phyloP scores from a whole-genome alignment of 345 rosid species.

The Balakata baccata region DNA sequence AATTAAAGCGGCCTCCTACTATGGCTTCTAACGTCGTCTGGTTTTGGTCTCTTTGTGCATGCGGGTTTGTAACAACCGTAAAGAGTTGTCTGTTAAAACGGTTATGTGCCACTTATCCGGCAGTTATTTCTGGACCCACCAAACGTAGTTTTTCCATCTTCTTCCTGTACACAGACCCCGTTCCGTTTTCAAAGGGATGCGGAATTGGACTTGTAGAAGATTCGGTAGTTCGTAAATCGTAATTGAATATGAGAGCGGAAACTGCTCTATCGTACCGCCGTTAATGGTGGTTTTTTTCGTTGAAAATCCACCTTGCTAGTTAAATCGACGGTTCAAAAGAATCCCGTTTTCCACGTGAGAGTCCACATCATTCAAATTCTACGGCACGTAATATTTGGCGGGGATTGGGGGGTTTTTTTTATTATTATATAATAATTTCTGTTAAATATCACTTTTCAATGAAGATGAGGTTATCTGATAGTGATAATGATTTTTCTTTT shows the following conservation, averaged over 20 bases:
- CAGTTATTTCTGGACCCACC: not conserved
- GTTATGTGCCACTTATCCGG: not conserved
- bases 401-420: slow-evolving; percentile 28
- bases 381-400: slow-evolving; percentile 36
- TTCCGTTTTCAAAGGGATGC: slow-evolving; percentile 25
- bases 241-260: slow-evolving; percentile 23
- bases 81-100: not conserved
- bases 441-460: not conserved
- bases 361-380: slow-evolving; percentile 17
- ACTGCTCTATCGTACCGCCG: slow-evolving; percentile 42
- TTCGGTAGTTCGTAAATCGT: not conserved
- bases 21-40: not conserved
- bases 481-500: not conserved
- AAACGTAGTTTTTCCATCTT: not conserved
- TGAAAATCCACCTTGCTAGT: slow-evolving; percentile 9
- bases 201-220: not conserved
- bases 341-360: slow-evolving; percentile 15
- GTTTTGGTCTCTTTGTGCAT: not conserved
- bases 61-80: not conserved
- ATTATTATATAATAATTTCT: not conserved
- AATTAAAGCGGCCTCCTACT: not conserved
- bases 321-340: slow-evolving; percentile 14
- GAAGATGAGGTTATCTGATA: not conserved
- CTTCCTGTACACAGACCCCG: not conserved
- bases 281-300: slow-evolving; percentile 46